Base-by-base conservation (phyloP, 208 protist genomes). In the Leishmania lainsoni region DNA sequence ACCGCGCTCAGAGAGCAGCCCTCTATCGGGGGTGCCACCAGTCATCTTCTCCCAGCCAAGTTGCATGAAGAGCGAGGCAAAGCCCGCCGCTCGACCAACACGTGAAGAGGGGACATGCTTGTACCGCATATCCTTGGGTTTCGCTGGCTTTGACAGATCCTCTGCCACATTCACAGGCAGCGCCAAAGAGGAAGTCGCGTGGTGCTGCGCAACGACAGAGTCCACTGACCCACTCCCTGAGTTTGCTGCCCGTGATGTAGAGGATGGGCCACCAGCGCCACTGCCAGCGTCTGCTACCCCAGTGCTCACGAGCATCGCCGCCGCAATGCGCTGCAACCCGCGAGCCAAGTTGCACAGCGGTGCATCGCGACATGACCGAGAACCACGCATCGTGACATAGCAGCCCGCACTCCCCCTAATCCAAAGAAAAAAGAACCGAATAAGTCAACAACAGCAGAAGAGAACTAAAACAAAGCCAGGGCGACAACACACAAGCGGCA, bases 1-100 rank as follows among this genome's bases (percentile, higher is more conserved):
- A 0, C 88, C 86, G 29, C 79, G 58, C 54, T 75, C 69, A 4
- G 92, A 90, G 48, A 97, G 65, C 1, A 95, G 17, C 8, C 86
- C 81, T 32, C 86, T 83, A 45, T 71, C 74, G 5, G 90, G 83
- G 5, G 81, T 84, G 29, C 39, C 61, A 39, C 84, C 88, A 0
- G 79, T 81, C 54, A 93, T 49, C 66, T 88, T 87, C 65, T 96
- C 93, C 90, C 90, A 96, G 16, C 87, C 89, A 2, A 96, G 83
- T 66, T 94, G 88, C 35, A 91, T 26, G 61, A 94, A 90, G 3
- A 96, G 87, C 14, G 91, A 93, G 49, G 88, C 87, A 73, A 96
- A 96, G 61, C 89, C 90, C 8, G 85, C 86, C 1, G 91, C 93
- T 26, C 93, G 87, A 10, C 81, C 80, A 58, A 87, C 79, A 5